phyloP scores from a whole-genome alignment of 805 yeast species.

The Cyberlindnera meyerae region DNA sequence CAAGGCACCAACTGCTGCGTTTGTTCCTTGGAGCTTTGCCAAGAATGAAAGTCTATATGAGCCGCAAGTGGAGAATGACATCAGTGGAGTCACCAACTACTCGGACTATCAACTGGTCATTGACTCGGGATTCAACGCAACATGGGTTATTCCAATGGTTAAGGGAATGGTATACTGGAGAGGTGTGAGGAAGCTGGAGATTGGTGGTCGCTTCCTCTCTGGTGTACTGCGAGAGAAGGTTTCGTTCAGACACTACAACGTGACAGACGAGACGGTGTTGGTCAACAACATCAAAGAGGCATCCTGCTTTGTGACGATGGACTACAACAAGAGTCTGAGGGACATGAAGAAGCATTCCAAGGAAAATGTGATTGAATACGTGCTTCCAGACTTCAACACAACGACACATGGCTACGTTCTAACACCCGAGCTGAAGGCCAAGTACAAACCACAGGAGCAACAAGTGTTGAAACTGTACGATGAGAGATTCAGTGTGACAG shows the following conservation, averaged over 20 bases:
- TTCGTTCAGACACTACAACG: conserved; percentile 88
- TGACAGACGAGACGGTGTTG: conserved; percentile 82
- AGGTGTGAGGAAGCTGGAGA: conserved; percentile 71
- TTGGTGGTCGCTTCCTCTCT: conserved; percentile 82
- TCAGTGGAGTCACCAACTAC: conserved; percentile 22
- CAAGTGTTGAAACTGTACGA: conserved; percentile 70
- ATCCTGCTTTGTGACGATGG: conserved; percentile 61
- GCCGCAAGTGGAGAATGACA: conserved; percentile 19
- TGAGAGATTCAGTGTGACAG: conserved; percentile 87
- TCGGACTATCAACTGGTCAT: conserved; percentile 72
- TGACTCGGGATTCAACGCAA: conserved; percentile 84
- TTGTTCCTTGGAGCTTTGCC: conserved; percentile 56
- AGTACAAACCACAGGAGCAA: conserved; percentile 40
- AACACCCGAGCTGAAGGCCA: conserved; percentile 27
- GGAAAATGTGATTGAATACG: conserved; percentile 54
- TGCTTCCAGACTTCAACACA: conserved; percentile 82
- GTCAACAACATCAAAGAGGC: conserved; percentile 83
- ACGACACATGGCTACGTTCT: conserved; percentile 70
- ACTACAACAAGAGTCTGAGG: conserved; percentile 47
- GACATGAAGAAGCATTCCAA: conserved; percentile 27
- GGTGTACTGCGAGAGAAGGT: conserved; percentile 80
- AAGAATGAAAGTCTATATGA: conserved; percentile 26
- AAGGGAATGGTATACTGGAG: conserved; percentile 73
- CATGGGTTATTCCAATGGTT: conserved; percentile 82
- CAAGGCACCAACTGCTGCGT: conserved; percentile 56